Conservation (phyloP, 2,329 filamentous ascomycete species). For the Gnomoniopsis sp. region DNA sequence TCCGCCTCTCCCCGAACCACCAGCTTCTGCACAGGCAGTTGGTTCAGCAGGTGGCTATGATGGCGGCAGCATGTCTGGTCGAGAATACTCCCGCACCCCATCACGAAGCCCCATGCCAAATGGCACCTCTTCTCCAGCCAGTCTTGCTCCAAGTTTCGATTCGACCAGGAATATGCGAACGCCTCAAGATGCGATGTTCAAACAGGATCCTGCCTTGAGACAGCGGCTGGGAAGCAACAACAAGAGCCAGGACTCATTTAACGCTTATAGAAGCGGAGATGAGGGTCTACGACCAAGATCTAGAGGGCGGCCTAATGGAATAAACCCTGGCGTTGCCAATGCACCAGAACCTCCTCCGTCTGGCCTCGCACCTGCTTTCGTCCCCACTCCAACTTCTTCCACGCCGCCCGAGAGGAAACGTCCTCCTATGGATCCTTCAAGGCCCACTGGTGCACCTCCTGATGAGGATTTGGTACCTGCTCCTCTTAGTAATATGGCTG, state of each 20-base stretch:
- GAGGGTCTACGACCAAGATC: conserved; percentile 47
- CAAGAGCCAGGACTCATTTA: conserved; percentile 56
- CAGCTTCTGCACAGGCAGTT: conserved; percentile 5
- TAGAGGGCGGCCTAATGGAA: conserved; percentile 39
- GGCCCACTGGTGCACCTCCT: conserved; percentile 40
- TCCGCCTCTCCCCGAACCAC: conserved; percentile 20
- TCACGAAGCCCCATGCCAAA: conserved; percentile 29
- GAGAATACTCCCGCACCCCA: conserved; percentile 21
- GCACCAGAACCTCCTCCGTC: conserved; percentile 24
- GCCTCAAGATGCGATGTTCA: conserved; percentile 32
- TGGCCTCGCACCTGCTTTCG: conserved; percentile 18
- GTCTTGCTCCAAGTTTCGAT: conserved; percentile 45
- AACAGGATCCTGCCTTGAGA: conserved; percentile 28
- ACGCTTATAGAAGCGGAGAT: conserved; percentile 52
- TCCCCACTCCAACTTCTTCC: conserved; percentile 13
- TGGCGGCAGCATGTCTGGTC: conserved; percentile 24
- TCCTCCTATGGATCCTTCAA: conserved; percentile 62
- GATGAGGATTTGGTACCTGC: conserved; percentile 56
- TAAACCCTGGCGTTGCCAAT: conserved; percentile 20
- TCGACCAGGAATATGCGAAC: conserved; percentile 37
- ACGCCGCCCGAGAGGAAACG: conserved; percentile 59
- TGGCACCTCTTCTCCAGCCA: conserved; percentile 40
- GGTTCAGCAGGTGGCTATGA: conserved; percentile 24
- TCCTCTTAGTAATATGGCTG: conserved; percentile 50
- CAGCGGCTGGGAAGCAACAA: conserved; percentile 48